Conservation (phyloP, 2,329 filamentous ascomycete species). For the Acrodontium crateriforme region DNA sequence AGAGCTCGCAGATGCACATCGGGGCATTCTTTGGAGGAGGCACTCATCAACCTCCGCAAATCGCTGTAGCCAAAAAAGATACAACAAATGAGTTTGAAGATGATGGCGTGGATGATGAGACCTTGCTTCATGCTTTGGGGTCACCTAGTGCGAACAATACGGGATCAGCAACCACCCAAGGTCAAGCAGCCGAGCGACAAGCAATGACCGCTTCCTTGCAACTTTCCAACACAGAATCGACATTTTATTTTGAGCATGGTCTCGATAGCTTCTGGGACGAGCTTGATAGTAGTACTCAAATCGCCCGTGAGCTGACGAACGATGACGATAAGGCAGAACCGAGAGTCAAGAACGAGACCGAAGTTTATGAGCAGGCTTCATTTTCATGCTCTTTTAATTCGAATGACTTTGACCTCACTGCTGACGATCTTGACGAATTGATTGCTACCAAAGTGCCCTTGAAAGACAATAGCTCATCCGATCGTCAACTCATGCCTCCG, state of each 20-base stretch:
- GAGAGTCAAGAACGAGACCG: background rate
- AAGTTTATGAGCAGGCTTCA: no score
- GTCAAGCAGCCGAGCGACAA: background rate
- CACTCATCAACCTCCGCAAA: background rate
- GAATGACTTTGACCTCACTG: conserved; percentile 26
- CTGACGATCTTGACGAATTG: conserved; percentile 28
- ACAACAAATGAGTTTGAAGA: conserved; percentile 12
- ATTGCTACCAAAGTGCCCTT: conserved; percentile 8
- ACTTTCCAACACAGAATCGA: background rate
- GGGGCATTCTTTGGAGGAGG: conserved; percentile 20
- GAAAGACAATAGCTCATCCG: background rate
- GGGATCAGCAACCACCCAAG: background rate
- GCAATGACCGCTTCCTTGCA: background rate
- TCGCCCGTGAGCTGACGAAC: conserved; percentile 28
- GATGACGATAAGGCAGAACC: conserved; percentile 1
- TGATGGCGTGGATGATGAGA: conserved; percentile 21
- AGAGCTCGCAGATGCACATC: conserved; percentile 23
- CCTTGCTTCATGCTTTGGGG: conserved; percentile 13
- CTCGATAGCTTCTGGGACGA: conserved; percentile 21
- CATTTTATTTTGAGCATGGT: no score
- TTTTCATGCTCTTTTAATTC: conserved; percentile 28
- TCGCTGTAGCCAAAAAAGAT: conserved; percentile 1
- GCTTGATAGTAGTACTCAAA: conserved; percentile 32
- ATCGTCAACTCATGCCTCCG: conserved; percentile 7
- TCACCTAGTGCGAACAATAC: conserved; percentile 1